Evolutionary conservation across 495 filamentous ascomycete species (phyloP), one percentile per base, ranked within the genome.

Genomic region (Hypoxylon fragiforme): DNA sequence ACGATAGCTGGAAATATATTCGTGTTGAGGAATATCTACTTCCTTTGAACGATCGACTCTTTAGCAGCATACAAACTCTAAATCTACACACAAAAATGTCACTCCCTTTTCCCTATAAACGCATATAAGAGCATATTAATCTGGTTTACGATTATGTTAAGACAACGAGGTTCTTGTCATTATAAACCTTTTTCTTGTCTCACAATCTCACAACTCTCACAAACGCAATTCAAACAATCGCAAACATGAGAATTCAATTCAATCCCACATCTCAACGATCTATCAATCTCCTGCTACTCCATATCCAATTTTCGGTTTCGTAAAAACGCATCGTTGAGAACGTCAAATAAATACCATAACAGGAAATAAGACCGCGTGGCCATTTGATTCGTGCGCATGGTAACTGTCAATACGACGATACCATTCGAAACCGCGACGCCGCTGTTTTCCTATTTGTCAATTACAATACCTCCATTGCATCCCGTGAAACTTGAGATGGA

Each of bases 361-460:
- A 9, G 38, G 43, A 47, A 51, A 56, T 36, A 45, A 42, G 34
- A 11, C 31, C 31, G 16, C 30, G 14, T 46, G 44, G 37, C 26
- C 11, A 18, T 46, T 18, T 16, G 13, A 46, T 41, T 46, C 35
- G 36, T 16, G 35, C 15, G 34, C 16, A 54, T 16, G 18, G 16
- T 8, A 47, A 51, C 20, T 56, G 38, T 30, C 40, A 45, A 31
- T 30, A 46, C 44, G 37, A 55, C 38, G 47, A 40, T 55, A 42
- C n/a, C 36, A 48, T 62, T 53, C 47, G 58, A 57, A 62, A 62
- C 58, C n/a, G 52, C 31, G 30, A 18, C 42, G 44, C 54, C 19
- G n/a, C n/a, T 28, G 22, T 28, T 22, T 49, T 56, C 24, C 50
- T 34, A 47, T 48, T 62, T 34, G 52, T 19, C 39, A 44, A 44